Evolutionary conservation across 352 stramenopile genomes (phyloP), one percentile per base, ranked within the genome.

Genomic region (Globisporangium emineosum): DNA sequence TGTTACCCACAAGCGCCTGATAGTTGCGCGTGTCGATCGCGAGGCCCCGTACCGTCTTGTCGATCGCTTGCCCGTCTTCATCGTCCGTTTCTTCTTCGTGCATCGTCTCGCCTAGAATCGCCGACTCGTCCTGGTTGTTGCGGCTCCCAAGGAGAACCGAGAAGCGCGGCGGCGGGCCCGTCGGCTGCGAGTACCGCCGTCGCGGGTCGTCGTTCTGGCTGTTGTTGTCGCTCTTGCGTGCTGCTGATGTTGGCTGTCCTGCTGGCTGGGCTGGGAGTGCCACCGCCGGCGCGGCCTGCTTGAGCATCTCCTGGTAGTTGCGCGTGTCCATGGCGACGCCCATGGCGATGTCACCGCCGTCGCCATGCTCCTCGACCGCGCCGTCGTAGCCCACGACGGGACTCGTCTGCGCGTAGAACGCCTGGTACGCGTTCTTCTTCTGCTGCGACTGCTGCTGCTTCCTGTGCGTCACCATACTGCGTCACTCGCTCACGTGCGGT

Each of bases 301-400:
- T 63, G 32, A 90, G 66, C 42, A 90, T 57, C 64, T 77, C 73
- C 55, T 83, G 66, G 65, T 90, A 90, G 67, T 88, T 86, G 68
- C 72, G 71, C 45, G 81, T 88, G 67, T 81, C 78, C 47, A 90
- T 70, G 45, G 81, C 77, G 13, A 90, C 50, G 21, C 83, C 83
- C 21, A 91, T 55, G 15, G 42, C 49, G 32, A 60, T 47, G 52
- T 62, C 29, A 32, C 5, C 29, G 29, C 57, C 51, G 21, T 50
- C 51, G 25, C 52, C 42, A 21, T 54, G 17, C 9, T 52, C 10
- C 9, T 60, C 53, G 15, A 51, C 9, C 15, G 21, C n/a, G 49
- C 27, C 13, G 33, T 57, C 21, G 19, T 51, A 7, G 5, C 43
- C 43, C 42, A 37, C 47, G 6, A 56, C 57, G n/a, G 33, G 35